Conservation (phyloP, 2,329 filamentous ascomycete species). For the Phialophora verrucosa region DNA sequence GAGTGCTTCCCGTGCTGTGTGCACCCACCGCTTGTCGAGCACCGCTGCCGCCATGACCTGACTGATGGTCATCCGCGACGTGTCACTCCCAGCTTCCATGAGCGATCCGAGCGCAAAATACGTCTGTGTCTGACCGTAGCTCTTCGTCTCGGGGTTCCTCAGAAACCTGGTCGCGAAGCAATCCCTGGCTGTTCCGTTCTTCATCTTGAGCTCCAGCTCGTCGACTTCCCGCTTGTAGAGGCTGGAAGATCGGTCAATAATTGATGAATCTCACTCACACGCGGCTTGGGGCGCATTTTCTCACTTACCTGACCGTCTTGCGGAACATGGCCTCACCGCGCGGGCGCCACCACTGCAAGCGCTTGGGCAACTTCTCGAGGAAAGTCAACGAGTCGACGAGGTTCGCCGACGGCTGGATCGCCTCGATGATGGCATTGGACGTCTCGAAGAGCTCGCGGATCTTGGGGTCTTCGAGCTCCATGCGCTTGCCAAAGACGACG, state of each 20-base stretch:
- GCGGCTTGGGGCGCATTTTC: neutral
- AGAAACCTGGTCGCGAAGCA: slow-evolving; percentile 45
- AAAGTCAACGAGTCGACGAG: slow-evolving; percentile 55
- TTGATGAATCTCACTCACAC: neutral
- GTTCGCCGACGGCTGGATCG: slow-evolving; percentile 47
- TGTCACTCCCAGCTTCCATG: slow-evolving; percentile 59
- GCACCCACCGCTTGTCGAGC: slow-evolving; percentile 53
- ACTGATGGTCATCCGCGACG: slow-evolving; percentile 55
- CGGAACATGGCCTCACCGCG: slow-evolving; percentile 49
- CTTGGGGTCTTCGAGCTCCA: slow-evolving; percentile 42
- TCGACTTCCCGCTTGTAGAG: slow-evolving; percentile 40
- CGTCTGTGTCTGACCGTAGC: slow-evolving; percentile 49
- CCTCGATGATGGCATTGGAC: slow-evolving; percentile 46
- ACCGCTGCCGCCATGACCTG: slow-evolving; percentile 58
- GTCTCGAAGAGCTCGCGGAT: slow-evolving; percentile 46
- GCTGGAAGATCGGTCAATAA: slow-evolving; percentile 17
- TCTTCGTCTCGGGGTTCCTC: slow-evolving; percentile 41
- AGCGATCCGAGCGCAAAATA: slow-evolving; percentile 48
- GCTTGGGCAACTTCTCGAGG: slow-evolving; percentile 52
- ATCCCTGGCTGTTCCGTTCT: slow-evolving; percentile 45
- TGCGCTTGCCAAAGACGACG: slow-evolving; percentile 58
- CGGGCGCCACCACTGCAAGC: slow-evolving; percentile 53
- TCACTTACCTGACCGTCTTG: slow-evolving; percentile 35
- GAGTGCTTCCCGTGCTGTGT: slow-evolving; percentile 52
- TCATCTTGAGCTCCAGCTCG: slow-evolving; percentile 34